phyloP scores from a whole-genome alignment of 1,139 yeast genomes.

The Suhomyces bribrorum region DNA sequence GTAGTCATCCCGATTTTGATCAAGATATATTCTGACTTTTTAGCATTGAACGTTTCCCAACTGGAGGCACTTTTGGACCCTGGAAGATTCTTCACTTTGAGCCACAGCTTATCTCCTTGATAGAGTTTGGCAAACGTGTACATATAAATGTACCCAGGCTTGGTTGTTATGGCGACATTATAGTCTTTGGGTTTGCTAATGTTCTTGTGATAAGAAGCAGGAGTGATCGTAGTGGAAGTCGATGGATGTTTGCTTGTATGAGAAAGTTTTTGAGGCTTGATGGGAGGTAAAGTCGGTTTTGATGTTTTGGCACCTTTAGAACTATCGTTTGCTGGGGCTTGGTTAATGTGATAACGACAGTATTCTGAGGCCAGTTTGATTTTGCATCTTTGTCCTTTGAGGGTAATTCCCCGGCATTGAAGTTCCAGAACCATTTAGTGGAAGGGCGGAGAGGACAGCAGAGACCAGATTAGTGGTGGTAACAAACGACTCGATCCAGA shows the following conservation, averaged over 20 bases:
- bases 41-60: constrained; percentile 43
- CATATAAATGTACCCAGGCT: constrained; percentile 51
- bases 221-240: too few relatives aligned
- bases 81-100: constrained; percentile 39
- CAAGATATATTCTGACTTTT: constrained; percentile 38
- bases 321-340: constrained; percentile 1
- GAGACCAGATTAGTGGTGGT: too few relatives aligned
- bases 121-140: constrained; percentile 51
- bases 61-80: constrained; percentile 23
- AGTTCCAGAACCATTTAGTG: constrained; percentile 4
- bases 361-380: constrained; percentile 20
- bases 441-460: too few relatives aligned
- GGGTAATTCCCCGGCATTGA: constrained; percentile 37
- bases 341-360: constrained; percentile 30
- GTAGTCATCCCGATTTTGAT: constrained; percentile 61
- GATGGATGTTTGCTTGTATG: too few relatives aligned
- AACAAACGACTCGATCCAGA: too few relatives aligned
- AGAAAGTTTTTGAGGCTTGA: too few relatives aligned
- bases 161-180: neutral
- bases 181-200: neutral
- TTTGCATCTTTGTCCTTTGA: constrained; percentile 33
- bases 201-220: too few relatives aligned
- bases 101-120: constrained; percentile 25
- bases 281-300: too few relatives aligned
- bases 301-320: neutral